A percentile compares a stretch with the other conserved stretches of the same genome.
Conservation (phyloP, 805 yeast genomes). For the Starmerella tilneyi region DNA sequence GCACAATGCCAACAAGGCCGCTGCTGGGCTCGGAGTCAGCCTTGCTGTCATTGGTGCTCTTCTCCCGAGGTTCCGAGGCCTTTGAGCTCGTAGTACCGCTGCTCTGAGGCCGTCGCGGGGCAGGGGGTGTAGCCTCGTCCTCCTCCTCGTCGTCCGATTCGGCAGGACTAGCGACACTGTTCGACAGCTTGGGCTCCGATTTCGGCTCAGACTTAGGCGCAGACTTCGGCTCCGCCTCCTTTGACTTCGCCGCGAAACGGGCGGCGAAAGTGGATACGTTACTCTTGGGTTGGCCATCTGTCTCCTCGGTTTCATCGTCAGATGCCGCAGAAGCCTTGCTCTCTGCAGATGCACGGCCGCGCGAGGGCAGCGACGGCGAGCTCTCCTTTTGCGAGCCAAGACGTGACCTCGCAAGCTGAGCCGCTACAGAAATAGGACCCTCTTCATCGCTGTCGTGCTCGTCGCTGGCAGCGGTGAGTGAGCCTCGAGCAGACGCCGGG, state of each 20-base stretch:
- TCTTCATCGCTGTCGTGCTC: conserved; percentile 9
- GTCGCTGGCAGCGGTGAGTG: too few relatives aligned
- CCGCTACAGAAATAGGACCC: conserved; percentile 20
- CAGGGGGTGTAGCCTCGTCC: neutral
- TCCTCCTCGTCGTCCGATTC: conserved; percentile 13
- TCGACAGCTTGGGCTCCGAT: conserved; percentile 12
- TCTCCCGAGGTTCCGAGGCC: too few relatives aligned
- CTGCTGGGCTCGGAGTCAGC: too few relatives aligned
- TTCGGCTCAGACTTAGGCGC: neutral
- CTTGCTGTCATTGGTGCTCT: conserved; percentile 7
- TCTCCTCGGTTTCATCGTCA: neutral
- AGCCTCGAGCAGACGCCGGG: too few relatives aligned
- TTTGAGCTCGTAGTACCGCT: too few relatives aligned
- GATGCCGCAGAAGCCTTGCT: neutral
- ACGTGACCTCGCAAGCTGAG: conserved; percentile 20
- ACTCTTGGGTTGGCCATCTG: conserved; percentile 7
- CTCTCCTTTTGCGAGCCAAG: conserved; percentile 4
- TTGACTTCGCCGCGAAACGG: conserved; percentile 17
- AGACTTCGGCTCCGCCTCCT: neutral
- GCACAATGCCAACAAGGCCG: conserved; percentile 54
- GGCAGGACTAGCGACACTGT: conserved; percentile 7
- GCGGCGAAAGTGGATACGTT: conserved; percentile 20
- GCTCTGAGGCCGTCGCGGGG: neutral
- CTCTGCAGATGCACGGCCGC: neutral
- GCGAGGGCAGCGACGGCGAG: conserved; percentile 1